phyloP scores from a whole-genome alignment of 805 yeast species.

The Kodamaea sagamina region DNA sequence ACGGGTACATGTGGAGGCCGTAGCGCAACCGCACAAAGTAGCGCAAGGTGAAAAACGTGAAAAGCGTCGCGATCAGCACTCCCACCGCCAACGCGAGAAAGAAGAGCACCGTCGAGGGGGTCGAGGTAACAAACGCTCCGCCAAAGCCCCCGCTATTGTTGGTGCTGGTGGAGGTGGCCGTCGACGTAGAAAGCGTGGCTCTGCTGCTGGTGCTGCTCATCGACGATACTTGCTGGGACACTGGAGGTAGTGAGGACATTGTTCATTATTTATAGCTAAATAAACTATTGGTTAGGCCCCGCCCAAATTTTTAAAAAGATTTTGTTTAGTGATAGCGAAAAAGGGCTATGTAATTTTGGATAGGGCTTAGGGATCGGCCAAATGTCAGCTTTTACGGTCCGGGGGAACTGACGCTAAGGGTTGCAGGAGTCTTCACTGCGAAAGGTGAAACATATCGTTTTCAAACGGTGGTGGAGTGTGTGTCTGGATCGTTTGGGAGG shows the following conservation, averaged over 20 bases:
- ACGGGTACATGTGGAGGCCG: constrained; percentile 52
- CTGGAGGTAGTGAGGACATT: constrained; percentile 7
- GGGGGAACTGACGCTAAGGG: too few relatives aligned
- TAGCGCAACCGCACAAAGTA: constrained; percentile 58
- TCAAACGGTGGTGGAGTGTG: too few relatives aligned
- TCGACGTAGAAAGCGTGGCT: not conserved
- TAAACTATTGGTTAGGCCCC: not conserved
- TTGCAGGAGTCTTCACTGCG: too few relatives aligned
- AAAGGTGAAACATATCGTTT: too few relatives aligned
- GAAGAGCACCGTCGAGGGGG: constrained; percentile 64
- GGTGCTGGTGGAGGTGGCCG: not conserved
- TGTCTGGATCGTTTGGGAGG: too few relatives aligned
- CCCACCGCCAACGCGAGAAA: constrained; percentile 66
- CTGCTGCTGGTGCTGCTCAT: constrained; percentile 5
- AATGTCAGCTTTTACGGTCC: too few relatives aligned
- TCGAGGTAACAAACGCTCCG: constrained; percentile 15
- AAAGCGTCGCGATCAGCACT: constrained; percentile 54
- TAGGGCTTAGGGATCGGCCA: not conserved
- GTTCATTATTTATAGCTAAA: not conserved
- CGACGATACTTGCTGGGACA: constrained; percentile 9
- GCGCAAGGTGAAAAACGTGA: constrained; percentile 60
- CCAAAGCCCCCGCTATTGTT: constrained; percentile 8
- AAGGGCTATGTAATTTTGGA: too few relatives aligned
- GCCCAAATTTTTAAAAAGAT: not conserved
- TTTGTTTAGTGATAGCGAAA: too few relatives aligned